Evolutionary conservation across 371 early-diverging fungal genomes (phyloP).

Genomic region (Mucor mucedo): DNA sequence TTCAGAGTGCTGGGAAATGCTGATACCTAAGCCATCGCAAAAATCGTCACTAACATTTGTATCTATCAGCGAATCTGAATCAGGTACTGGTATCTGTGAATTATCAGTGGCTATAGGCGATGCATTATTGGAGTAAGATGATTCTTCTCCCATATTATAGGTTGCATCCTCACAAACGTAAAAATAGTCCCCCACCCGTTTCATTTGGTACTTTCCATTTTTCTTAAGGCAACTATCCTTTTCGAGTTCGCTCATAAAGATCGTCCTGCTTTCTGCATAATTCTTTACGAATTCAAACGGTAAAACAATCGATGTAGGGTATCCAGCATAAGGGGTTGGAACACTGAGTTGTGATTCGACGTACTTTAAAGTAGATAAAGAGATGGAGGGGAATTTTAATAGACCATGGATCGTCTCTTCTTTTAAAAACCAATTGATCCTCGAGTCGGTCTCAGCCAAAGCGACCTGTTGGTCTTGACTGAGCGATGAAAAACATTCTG

Average conservation of each 20-base stretch:
- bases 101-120: slow-evolving; percentile 15
- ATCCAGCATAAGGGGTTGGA: slow-evolving; percentile 54
- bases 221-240: slow-evolving; percentile 34
- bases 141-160: slow-evolving; percentile 38
- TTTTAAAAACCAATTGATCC: slow-evolving; percentile 66
- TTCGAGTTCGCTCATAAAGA: slow-evolving; percentile 65
- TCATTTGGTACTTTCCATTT: slow-evolving; percentile 35
- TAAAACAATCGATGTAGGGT: slow-evolving; percentile 57
- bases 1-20: slow-evolving; percentile 15
- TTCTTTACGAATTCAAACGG: slow-evolving; percentile 66
- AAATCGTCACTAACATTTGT: slow-evolving; percentile 27
- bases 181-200: slow-evolving; percentile 60
- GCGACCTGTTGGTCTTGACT: slow-evolving; percentile 63
- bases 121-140: slow-evolving; percentile 23
- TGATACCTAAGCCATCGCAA: slow-evolving; percentile 50
- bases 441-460: slow-evolving; percentile 62
- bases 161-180: slow-evolving; percentile 59
- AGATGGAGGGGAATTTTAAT: slow-evolving; percentile 55
- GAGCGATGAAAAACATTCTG: slow-evolving; percentile 52
- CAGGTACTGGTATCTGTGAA: neutral
- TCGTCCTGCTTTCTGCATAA: slow-evolving; percentile 37
- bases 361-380: slow-evolving; percentile 55
- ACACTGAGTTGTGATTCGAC: slow-evolving; percentile 59
- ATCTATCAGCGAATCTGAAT: neutral
- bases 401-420: slow-evolving; percentile 78